A percentile compares a stretch with the other conserved stretches of the same genome.
Evolutionary conservation across 2,329 filamentous ascomycete genomes (phyloP).

Genomic region (Fusarium sp.): DNA sequence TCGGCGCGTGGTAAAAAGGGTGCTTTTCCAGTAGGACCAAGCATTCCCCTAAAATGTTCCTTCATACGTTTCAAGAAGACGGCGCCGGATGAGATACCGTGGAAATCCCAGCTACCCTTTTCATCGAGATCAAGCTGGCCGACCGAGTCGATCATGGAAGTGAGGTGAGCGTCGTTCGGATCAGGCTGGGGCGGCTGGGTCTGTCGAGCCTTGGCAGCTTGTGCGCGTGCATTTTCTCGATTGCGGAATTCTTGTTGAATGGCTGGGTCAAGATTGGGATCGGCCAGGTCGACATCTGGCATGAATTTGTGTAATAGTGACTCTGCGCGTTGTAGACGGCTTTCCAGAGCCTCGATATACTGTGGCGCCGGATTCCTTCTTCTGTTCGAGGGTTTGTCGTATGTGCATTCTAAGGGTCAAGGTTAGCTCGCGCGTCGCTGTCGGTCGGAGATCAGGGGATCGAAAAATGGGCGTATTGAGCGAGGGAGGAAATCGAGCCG

Average conservation of each 20-base stretch:
- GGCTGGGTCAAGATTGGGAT: slow-evolving; percentile 82
- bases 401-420: slow-evolving; percentile 79
- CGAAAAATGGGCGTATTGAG: slow-evolving; percentile 1
- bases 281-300: slow-evolving; percentile 85
- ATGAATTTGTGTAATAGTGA: slow-evolving; percentile 81
- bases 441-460: neutral
- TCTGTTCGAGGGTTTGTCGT: slow-evolving; percentile 93
- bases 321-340: slow-evolving; percentile 84
- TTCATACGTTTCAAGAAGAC: slow-evolving; percentile 90
- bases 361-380: slow-evolving; percentile 90
- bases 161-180: slow-evolving; percentile 77
- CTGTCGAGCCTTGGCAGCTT: slow-evolving; percentile 53
- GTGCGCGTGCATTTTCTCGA: slow-evolving; percentile 62
- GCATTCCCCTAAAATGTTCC: slow-evolving; percentile 83
- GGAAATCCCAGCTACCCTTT: slow-evolving; percentile 92
- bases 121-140: slow-evolving; percentile 93
- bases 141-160: slow-evolving; percentile 95
- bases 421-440: slow-evolving; percentile 27
- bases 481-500: neutral
- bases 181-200: slow-evolving; percentile 48
- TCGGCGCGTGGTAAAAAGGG: slow-evolving; percentile 67
- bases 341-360: slow-evolving; percentile 91
- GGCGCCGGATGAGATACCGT: slow-evolving; percentile 90
- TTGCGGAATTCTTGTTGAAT: slow-evolving; percentile 76
- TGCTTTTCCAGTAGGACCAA: slow-evolving; percentile 71